Evolutionary conservation across 2,329 filamentous ascomycete species (phyloP), one percentile per base, ranked within the genome.

Genomic region (Aureobasidium vineae): DNA sequence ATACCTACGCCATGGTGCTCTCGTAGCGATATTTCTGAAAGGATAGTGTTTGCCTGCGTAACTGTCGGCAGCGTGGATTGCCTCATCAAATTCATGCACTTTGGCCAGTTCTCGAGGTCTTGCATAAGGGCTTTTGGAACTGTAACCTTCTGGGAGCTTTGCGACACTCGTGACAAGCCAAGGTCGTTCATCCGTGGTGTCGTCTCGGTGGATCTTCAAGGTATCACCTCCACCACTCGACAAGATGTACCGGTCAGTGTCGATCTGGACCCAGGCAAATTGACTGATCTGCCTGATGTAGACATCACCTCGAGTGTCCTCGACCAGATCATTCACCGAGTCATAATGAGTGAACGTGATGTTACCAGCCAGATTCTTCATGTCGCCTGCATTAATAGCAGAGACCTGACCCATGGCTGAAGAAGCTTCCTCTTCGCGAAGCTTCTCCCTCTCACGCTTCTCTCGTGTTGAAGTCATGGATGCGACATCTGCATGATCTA

Each of bases 281-380:
- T 82, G 82, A 74, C 92, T 97, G 23, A 96, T 81, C 19, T 84
- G 81, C 52, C 91, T 87, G 68, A 98, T 92, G 73, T 93, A 89
- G 52, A 83, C 83, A 73, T 98, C 94, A 33, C 86, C 86, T 2
- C 88, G 89, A 0, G 88, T 89, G 75, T 98, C 94, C 52, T 88
- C 84, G 41, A 99, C 89, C 16, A 99, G 84, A 72, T 98, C 95
- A 70, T 92, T 88, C n/a, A 99, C 88, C 2, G 90, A 94, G 67
- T 90, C 90, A 76, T 98, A 99, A 71, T 97, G 91, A 8, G 91
- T 94, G 73, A 98, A 96, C 0, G 86, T 89, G 36, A 97, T 80
- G 23, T 82, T 84, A 13, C 82, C 76, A 15, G 78, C 70, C 59
- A 74, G 21, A 6, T 23, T 11, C 28, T 40, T 47, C 43, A 40